A percentile compares a stretch with the other conserved stretches of the same genome.
These are phyloP conservation scores for Astrocystis sublimbata DNA, from an alignment of 495 filamentous ascomycete genomes.

Conservation along the genomic window DNA sequence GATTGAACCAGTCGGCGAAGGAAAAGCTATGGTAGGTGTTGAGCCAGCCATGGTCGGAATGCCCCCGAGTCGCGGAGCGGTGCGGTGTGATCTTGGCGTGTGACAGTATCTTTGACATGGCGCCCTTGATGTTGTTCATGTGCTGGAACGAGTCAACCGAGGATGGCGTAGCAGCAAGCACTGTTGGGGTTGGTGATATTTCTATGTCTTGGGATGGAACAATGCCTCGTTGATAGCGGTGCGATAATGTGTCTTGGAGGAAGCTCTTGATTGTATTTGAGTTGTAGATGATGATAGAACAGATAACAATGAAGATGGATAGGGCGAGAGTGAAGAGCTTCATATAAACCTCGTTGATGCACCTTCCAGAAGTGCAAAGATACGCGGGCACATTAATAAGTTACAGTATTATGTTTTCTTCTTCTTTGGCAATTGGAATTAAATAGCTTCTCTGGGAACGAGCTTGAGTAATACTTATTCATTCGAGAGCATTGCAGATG, in stretches of 20 bases:
- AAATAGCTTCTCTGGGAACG: neutral
- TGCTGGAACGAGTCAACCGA: neutral
- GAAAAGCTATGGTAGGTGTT: slow-evolving; percentile 81
- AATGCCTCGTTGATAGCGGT: neutral
- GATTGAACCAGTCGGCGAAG: slow-evolving; percentile 74
- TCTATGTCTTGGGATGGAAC: slow-evolving; percentile 19
- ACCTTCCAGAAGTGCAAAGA: neutral
- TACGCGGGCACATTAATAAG: neutral
- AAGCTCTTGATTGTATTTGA: slow-evolving; percentile 20
- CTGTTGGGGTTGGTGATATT: neutral
- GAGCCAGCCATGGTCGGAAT: slow-evolving; percentile 80
- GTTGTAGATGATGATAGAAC: slow-evolving; percentile 27
- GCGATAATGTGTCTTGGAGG: slow-evolving; percentile 5
- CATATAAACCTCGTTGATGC: slow-evolving; percentile 22
- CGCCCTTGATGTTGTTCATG: slow-evolving; percentile 36
- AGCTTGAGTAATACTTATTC: slow-evolving; percentile 25
- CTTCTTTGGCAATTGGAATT: neutral
- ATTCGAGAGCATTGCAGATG: slow-evolving; percentile 14
- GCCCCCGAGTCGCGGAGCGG: slow-evolving; percentile 63
- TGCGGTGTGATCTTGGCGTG: slow-evolving; percentile 66
- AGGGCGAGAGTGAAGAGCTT: slow-evolving; percentile 19
- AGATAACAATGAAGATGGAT: slow-evolving; percentile 19
- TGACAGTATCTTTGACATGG: slow-evolving; percentile 57
- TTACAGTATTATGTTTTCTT: neutral
- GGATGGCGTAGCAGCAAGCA: neutral